Conservation (phyloP, 192 early-diverging fungal species). For the Podila minutissima region DNA sequence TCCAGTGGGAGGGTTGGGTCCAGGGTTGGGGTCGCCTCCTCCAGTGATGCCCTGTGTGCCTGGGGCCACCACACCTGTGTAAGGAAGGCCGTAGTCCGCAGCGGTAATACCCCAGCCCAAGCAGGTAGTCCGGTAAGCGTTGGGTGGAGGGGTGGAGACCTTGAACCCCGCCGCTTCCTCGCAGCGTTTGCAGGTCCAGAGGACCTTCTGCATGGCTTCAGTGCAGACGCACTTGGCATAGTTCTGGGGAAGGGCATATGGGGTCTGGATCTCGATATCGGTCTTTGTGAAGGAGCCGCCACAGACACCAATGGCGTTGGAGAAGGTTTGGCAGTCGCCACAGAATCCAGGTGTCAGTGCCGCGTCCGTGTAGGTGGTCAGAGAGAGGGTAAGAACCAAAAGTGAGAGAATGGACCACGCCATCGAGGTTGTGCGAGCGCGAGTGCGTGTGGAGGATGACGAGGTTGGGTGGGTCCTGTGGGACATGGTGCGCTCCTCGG, state of each 20-base stretch:
- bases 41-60: conserved; percentile 19
- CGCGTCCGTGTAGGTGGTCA: conserved; percentile 17
- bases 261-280: conserved; percentile 27
- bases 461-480: background rate
- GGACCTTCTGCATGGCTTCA: conserved; percentile 25
- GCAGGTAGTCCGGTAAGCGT: conserved; percentile 17
- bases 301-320: conserved; percentile 34
- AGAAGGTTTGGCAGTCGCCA: conserved; percentile 44
- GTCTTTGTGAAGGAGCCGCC: conserved; percentile 23
- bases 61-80: conserved; percentile 26
- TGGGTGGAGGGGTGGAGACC: conserved; percentile 9
- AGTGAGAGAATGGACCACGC: conserved; percentile 1
- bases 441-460: background rate
- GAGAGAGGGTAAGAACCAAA: conserved; percentile 11
- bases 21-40: background rate
- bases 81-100: conserved; percentile 7
- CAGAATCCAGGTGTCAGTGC: conserved; percentile 25
- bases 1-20: background rate
- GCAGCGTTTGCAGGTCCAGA: conserved; percentile 44
- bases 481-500: background rate
- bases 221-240: conserved; percentile 39
- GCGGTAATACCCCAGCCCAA: conserved; percentile 5
- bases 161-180: conserved; percentile 12
- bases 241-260: conserved; percentile 16
- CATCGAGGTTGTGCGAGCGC: background rate